Base-by-base conservation (phyloP, 2,329 filamentous ascomycete genomes). In the Diaporthe sp. region DNA sequence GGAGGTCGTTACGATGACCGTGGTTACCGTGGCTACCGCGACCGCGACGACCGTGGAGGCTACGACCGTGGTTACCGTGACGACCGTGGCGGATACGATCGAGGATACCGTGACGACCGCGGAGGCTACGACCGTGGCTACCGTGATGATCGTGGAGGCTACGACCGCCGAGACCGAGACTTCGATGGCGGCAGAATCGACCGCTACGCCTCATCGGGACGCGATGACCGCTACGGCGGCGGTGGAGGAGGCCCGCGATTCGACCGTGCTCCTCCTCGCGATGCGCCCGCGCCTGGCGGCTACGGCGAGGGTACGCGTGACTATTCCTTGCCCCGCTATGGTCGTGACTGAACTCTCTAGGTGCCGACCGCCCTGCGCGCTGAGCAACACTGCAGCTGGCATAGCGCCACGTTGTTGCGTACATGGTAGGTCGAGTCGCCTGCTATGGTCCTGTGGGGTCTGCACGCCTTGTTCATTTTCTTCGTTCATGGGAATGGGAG, bases 61-160 rank as follows among this genome's bases (percentile, higher is more conserved):
- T 85, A 88, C 66, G 86, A 87, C 15, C 81, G 82, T 50, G 85
- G 87, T 66, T 86, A 86, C 74, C 64, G 64, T 28, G 64, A 67
- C 9, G 73, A 74, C 22, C 67, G 67, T 19, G 57, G 73, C 38
- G 68, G 64, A 28, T 74, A 74, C 68, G 73, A 74, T 13, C 68
- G 73, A 4, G 71, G 70, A n/a, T 76, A 72, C 55, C 77, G 80
- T 33, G 80, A 82, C 22, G 82, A 83, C n/a, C 57, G 57, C n/a
- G 57, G 64, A 58, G 82, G 85, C 72, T 86, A 87, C 72, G 86
- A 91, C 57, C 89, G 90, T 77, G 86, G 89, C 75, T 86, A 88
- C 76, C 84, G 85, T 66, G 84, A 81, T 68, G 80, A 81, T 25
- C 77, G 78, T 40, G 77, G 78, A 75, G 79, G 88, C 71, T 82